Percentiles rank a stretch among this genome's conserved stretches.
phyloP scores from a whole-genome alignment of 768 basidiomycete genomes.

The Kwoniella bestiolae region DNA sequence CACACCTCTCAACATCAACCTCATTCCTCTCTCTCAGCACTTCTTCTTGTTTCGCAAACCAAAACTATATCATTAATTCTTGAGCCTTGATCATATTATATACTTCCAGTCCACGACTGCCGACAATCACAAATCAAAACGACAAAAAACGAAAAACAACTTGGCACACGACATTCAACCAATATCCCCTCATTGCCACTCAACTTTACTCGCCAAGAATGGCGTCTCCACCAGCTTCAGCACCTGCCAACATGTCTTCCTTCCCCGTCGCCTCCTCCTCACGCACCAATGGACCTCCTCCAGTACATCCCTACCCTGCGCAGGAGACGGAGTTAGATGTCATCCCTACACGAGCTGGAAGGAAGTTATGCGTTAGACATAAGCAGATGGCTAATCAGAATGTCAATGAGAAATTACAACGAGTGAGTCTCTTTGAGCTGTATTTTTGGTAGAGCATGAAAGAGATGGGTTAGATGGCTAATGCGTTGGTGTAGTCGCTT shows the following conservation, averaged over 20 bases:
- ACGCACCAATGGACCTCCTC: conserved; percentile 11
- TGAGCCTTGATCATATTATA: not conserved
- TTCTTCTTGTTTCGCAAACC: not conserved
- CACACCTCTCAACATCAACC: not conserved
- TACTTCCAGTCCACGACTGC: not conserved
- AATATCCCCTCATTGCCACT: conserved; percentile 2
- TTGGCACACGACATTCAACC: conserved; percentile 4
- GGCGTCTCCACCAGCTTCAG: conserved; percentile 1
- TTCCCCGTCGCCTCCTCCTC: conserved; percentile 19
- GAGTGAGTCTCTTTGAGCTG: too few relatives aligned
- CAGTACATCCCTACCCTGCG: not conserved
- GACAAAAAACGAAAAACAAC: not conserved
- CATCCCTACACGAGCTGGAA: conserved; percentile 49
- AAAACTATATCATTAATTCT: not conserved
- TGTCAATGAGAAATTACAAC: conserved; percentile 86
- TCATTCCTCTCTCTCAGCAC: not conserved
- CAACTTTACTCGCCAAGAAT: not conserved
- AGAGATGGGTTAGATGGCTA: too few relatives aligned
- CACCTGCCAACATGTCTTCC: conserved; percentile 21
- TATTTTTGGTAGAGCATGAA: too few relatives aligned
- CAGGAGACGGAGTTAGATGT: conserved; percentile 35
- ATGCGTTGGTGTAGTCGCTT: too few relatives aligned
- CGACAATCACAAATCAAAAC: not conserved
- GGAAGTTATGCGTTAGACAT: conserved; percentile 89
- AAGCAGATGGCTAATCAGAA: conserved; percentile 97